These are phyloP conservation scores for Anisodus acutangulus DNA, from an alignment of 257 asterid genomes.

Conservation along the genomic window DNA sequence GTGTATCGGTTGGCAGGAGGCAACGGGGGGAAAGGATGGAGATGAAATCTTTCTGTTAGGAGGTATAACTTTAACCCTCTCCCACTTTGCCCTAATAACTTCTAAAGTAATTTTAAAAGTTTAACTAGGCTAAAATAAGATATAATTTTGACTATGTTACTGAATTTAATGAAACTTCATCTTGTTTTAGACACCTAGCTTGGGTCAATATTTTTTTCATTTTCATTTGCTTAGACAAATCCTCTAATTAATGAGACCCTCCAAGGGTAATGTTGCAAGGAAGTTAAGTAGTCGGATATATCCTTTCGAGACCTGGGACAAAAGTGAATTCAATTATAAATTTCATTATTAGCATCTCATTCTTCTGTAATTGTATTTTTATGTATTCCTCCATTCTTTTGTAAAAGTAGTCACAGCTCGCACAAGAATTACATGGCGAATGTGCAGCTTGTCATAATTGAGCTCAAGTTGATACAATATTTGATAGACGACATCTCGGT, in stretches of 20 bases:
- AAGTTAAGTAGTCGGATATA: neutral
- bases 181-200: neutral
- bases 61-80: slow-evolving; percentile 46
- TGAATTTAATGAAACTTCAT: neutral
- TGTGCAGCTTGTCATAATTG: neutral
- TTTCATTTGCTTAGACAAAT: neutral
- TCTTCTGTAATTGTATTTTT: neutral
- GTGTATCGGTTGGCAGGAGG: slow-evolving; percentile 81
- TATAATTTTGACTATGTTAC: neutral
- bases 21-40: slow-evolving; percentile 60
- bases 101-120: neutral
- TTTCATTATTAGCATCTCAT: neutral
- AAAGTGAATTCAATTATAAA: neutral
- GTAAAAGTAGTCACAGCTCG: neutral
- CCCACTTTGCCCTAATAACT: slow-evolving; percentile 8
- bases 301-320: neutral
- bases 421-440: neutral
- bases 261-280: neutral
- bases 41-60: slow-evolving; percentile 67
- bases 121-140: neutral
- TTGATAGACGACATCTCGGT: neutral
- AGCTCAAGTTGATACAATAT: neutral
- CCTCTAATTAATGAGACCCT: neutral
- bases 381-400: neutral
- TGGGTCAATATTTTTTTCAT: neutral